Evolutionary conservation across 768 basidiomycete species (phyloP).

Genomic region (Dentipellis sp.): DNA sequence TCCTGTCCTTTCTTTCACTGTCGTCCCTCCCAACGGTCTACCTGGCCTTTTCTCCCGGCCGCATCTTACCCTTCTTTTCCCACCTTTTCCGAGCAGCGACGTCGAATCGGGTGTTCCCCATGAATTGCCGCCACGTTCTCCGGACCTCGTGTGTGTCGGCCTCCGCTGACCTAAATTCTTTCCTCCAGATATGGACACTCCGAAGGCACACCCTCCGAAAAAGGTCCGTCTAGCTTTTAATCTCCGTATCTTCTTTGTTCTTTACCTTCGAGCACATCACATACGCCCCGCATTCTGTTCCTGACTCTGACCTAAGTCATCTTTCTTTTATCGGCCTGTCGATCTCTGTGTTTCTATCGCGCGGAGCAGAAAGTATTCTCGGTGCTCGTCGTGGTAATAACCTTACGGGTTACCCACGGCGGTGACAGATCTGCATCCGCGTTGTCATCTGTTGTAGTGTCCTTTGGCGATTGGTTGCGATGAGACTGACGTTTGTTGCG

Average conservation of each 20-base stretch:
- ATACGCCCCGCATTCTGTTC: background rate
- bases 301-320: background rate
- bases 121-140: background rate
- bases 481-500: background rate
- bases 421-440: no score
- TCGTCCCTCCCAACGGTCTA: background rate
- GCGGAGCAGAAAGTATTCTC: no score
- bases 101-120: background rate
- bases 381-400: no score
- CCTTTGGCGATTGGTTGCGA: background rate
- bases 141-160: background rate
- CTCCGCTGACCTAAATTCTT: background rate
- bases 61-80: background rate
- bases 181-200: conserved; percentile 74
- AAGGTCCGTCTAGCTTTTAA: conserved; percentile 36
- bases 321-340: no score
- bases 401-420: no score
- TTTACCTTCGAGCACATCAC: background rate
- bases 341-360: no score
- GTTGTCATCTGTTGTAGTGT: no score
- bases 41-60: background rate
- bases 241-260: background rate
- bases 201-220: conserved; percentile 80
- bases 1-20: background rate
- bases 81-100: background rate